Base-by-base conservation (phyloP, 345 rosid genomes). In the Acer campestre region DNA sequence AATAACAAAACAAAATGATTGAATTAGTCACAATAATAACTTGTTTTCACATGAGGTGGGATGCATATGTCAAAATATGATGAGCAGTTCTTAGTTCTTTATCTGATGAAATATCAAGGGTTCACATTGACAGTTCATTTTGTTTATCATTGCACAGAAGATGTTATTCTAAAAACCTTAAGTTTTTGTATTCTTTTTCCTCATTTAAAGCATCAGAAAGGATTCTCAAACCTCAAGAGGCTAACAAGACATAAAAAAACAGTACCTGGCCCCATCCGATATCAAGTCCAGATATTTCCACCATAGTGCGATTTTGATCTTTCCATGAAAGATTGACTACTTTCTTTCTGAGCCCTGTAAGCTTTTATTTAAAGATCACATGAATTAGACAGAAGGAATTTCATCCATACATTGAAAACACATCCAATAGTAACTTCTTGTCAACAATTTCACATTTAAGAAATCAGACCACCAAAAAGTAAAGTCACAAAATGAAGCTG, bases 191-290 rank as follows among this genome's bases (percentile, higher is more conserved):
- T 63, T 31, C 63, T 59, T 29, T 74, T 44, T 62, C 35, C 35
- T 35, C 67, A 61, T 8, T 11, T 71, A 69, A 49, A 61, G 49
- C 71, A 78, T 78, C 11, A 2, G 20, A 65, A 35, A 65, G 46
- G 44, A 40, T 58, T 48, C 10, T 61, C 53, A 14, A 42, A 66
- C 46, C 61, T 63, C 58, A 62, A 48, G 31, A 46, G 38, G 61
- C 55, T n/a, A 59, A 20, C 12, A 49, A 31, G 7, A 55, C 31
- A 53, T 9, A 56, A 22, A 31, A 75, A 49, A 69, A 20, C 20
- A 63, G 74, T 85, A 93, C 99, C 99, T 96, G 97, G 69, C 95
- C 97, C 99, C 99, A 96, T 83, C 99, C 99, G 22, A 96, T 87
- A 87, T 96, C 99, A 69, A 96, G 96, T 72, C 99, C 99, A 76